Evolutionary conservation across 192 early-diverging fungal species (phyloP).

Genomic region (Rhizoclosmatium sp.): DNA sequence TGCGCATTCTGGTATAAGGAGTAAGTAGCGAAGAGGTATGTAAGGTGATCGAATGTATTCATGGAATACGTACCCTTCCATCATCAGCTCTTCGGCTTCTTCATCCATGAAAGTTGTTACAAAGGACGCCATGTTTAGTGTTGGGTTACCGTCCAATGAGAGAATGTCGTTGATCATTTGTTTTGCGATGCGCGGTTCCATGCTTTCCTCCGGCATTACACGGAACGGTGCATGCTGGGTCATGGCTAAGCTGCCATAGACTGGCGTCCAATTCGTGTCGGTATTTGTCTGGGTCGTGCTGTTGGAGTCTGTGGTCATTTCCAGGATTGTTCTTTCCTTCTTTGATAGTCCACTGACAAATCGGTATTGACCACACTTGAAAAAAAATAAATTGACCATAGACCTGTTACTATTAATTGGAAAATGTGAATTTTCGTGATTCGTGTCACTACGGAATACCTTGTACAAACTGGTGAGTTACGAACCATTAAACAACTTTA

Average conservation of each 20-base stretch:
- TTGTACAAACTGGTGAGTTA: too few relatives aligned
- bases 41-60: not conserved
- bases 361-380: too few relatives aligned
- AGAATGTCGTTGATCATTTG: constrained; percentile 7
- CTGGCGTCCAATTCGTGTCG: not conserved
- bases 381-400: too few relatives aligned
- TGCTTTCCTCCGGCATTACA: not conserved
- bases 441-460: too few relatives aligned
- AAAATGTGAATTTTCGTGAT: too few relatives aligned
- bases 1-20: constrained; percentile 59
- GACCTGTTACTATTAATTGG: too few relatives aligned
- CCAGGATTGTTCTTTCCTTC: too few relatives aligned
- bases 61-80: constrained; percentile 47
- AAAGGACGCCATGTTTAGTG: constrained; percentile 79
- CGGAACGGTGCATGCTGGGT: not conserved
- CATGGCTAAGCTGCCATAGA: not conserved
- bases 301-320: too few relatives aligned
- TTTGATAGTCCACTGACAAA: too few relatives aligned
- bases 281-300: too few relatives aligned
- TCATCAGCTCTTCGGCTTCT: constrained; percentile 80
- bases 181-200: constrained; percentile 1
- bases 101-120: constrained; percentile 86
- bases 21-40: not conserved
- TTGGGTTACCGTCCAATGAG: constrained; percentile 79
- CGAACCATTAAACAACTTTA: too few relatives aligned